Evolutionary conservation across 768 basidiomycete species (phyloP).

Genomic region (Russula sp.): DNA sequence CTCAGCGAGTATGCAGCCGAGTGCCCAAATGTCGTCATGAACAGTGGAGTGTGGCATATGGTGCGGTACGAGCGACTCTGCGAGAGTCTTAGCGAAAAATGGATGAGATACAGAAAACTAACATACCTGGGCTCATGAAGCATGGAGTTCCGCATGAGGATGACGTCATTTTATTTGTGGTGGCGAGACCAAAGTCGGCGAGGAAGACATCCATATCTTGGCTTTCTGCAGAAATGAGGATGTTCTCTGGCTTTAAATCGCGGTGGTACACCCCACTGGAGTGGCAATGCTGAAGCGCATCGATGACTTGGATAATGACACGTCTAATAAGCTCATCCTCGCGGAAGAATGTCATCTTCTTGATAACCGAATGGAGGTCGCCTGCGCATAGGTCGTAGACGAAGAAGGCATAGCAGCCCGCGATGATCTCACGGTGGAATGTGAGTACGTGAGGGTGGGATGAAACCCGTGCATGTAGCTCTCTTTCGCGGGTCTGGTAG

Average conservation of each 20-base stretch:
- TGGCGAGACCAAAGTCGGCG: constrained; percentile 21
- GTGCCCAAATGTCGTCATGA: constrained; percentile 13
- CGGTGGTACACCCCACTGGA: constrained; percentile 16
- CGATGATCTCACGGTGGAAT: constrained; percentile 81
- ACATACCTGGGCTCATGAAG: constrained; percentile 20
- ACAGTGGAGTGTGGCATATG: not conserved
- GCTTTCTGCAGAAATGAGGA: not conserved
- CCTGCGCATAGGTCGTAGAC: constrained; percentile 21
- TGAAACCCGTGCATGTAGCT: constrained; percentile 65
- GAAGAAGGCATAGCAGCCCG: constrained; percentile 50
- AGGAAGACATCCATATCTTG: constrained; percentile 7
- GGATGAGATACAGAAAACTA: fast-evolving
- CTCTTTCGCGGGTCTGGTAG: constrained; percentile 54
- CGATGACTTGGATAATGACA: constrained; percentile 15
- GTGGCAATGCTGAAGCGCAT: constrained; percentile 15
- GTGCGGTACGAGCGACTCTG: constrained; percentile 1
- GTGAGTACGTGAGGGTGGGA: constrained; percentile 78
- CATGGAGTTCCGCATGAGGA: constrained; percentile 13
- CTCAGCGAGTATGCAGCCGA: constrained; percentile 17
- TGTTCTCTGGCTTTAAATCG: constrained; percentile 14
- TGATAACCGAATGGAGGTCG: constrained; percentile 10
- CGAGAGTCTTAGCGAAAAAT: not conserved
- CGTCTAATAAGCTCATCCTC: constrained; percentile 14
- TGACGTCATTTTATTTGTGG: constrained; percentile 1
- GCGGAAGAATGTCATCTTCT: constrained; percentile 8